A percentile compares a stretch with the other conserved stretches of the same genome.
These are phyloP conservation scores for Ziziphus jujuba DNA, from an alignment of 306 rosid species.

Conservation along the genomic window DNA sequence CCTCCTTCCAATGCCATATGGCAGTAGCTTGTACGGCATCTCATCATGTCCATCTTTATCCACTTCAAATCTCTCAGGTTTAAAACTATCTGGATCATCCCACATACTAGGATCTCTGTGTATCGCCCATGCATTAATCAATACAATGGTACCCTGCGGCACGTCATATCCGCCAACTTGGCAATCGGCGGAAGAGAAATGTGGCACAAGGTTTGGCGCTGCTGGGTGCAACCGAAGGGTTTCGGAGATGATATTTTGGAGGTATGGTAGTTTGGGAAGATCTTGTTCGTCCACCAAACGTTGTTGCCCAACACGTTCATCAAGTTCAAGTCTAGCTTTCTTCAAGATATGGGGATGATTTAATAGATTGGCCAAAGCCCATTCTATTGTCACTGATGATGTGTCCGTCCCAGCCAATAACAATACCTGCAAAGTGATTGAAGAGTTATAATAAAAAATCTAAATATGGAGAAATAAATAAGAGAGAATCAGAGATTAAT, in stretches of 20 bases:
- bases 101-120: conserved; percentile 15
- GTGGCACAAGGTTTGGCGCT: conserved; percentile 13
- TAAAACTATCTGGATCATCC: conserved; percentile 1
- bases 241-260: conserved; percentile 15
- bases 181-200: conserved; percentile 11
- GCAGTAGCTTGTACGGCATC: not conserved
- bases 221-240: conserved; percentile 18
- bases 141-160: conserved; percentile 14
- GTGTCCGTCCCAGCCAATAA: conserved; percentile 16
- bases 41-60: not conserved
- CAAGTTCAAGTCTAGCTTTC: conserved; percentile 19
- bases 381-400: conserved; percentile 22
- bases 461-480: no score
- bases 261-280: conserved; percentile 5
- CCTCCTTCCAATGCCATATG: conserved; percentile 5
- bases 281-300: conserved; percentile 5
- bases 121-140: conserved; percentile 20
- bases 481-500: no score
- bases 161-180: not conserved
- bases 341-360: conserved; percentile 16
- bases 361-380: conserved; percentile 15
- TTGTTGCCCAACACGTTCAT: conserved; percentile 6
- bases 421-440: not conserved
- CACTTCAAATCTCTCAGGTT: conserved; percentile 17
- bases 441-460: no score